Evolutionary conservation across 116 monocot genomes (phyloP), one percentile per base, ranked within the genome.

Genomic region (Cymodocea nodosa): DNA sequence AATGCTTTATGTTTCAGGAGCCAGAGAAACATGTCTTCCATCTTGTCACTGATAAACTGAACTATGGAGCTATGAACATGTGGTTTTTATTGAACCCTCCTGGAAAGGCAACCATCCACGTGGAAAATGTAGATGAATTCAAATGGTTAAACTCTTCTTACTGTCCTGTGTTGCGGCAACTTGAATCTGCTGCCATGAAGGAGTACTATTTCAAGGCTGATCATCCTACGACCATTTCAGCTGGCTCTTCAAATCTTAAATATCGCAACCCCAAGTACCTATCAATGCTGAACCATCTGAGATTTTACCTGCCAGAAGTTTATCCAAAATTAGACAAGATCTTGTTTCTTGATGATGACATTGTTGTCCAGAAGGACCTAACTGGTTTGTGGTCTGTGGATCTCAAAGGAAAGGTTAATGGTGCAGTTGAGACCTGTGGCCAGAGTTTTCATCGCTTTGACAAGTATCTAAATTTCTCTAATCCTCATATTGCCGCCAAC

Each of bases 11-110:
- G 65, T 70, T 83, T 23, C 89, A 94, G 94, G 87, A 94, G 65
- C 79, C 90, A 35, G 90, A 80, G 75, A 95, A 90, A 53, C 95
- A 95, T 74, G 95, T 95, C 10, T 95, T 95, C 72, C 95, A 95
- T 82, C 60, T 95, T 9, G 95, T 95, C 49, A 95, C 95, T 51
- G 90, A 95, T 73, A 95, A 95, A 65, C 68, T 90, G 74, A 95
- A 95, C 78, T 87, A 87, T 74, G 95, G 84, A 72, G 90, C 94
- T 66, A 95, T 95, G 94, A 95, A 85, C 51, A 95, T 95, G 94
- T 95, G 94, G 94, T 95, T 95, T 77, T 61, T 90, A 24, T 65
- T 85, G 75, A 95, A 95, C 60, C 90, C 87, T 67, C 94, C 94
- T 67, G 94, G 94, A 18, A 85, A 87, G 66, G 86, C 94, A 36